phyloP scores from a whole-genome alignment of 345 rosid genomes.

The Sisymbrium irio region DNA sequence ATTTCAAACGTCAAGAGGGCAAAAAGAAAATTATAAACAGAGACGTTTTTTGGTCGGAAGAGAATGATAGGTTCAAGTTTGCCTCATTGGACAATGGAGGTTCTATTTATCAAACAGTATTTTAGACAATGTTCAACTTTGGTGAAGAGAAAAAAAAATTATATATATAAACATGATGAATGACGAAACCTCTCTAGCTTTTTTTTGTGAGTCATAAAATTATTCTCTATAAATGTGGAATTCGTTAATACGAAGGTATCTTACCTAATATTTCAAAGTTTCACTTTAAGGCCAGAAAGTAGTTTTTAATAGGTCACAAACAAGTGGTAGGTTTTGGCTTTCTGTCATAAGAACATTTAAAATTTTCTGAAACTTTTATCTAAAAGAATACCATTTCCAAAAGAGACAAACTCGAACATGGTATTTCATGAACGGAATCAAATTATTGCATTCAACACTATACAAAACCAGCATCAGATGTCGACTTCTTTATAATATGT shows the following conservation, averaged over 20 bases:
- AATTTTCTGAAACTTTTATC: neutral
- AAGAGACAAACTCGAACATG: neutral
- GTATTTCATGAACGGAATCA: neutral
- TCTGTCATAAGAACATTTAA: neutral
- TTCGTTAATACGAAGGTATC: neutral
- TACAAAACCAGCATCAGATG: neutral
- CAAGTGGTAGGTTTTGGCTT: constrained; percentile 14
- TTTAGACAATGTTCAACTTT: constrained; percentile 8
- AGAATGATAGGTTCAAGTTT: constrained; percentile 11
- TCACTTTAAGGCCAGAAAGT: neutral
- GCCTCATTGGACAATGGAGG: neutral
- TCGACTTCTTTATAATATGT: too few relatives aligned
- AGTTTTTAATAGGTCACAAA: neutral
- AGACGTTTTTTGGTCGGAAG: constrained; percentile 29
- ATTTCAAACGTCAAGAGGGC: constrained; percentile 17
- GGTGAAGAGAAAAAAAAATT: constrained; percentile 1
- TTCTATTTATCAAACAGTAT: constrained; percentile 16
- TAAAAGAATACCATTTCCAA: neutral
- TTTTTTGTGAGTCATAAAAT: neutral
- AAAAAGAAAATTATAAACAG: neutral
- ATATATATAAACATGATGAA: neutral
- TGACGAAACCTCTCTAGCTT: neutral
- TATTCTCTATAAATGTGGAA: neutral
- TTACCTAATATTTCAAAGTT: constrained; percentile 3
- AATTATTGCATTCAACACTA: neutral